Conservation (phyloP, 2,329 filamentous ascomycete genomes). For the Sclerotinia sclerotiorum region DNA sequence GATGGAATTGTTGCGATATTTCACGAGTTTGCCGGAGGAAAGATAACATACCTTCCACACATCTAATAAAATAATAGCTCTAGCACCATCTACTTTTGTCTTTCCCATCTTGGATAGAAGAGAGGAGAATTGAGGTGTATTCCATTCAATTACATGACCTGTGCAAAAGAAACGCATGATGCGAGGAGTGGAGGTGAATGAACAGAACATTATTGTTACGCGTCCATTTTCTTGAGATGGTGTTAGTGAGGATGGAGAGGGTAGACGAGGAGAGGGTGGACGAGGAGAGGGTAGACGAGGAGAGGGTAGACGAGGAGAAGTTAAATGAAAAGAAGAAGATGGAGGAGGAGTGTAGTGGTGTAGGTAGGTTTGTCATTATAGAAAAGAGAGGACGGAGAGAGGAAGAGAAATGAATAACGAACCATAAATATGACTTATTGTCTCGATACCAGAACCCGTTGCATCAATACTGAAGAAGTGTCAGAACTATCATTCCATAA, state of each 20-base stretch:
- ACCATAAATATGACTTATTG: conserved; percentile 23
- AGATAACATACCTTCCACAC: conserved; percentile 46
- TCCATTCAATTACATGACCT: conserved; percentile 60
- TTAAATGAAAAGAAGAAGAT: too few relatives aligned
- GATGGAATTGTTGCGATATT: too few relatives aligned
- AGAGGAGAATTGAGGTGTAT: conserved; percentile 49
- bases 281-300: neutral
- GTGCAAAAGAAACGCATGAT: conserved; percentile 65
- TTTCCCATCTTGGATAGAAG: conserved; percentile 49
- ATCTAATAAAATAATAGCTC: conserved; percentile 61
- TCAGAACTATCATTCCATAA: neutral
- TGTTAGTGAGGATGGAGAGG: neutral
- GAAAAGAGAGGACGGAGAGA: too few relatives aligned
- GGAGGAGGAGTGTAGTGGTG: neutral
- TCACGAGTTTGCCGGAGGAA: too few relatives aligned
- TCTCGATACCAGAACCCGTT: conserved; percentile 18
- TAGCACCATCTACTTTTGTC: conserved; percentile 48
- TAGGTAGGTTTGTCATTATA: neutral
- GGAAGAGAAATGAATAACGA: neutral
- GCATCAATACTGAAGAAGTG: neutral
- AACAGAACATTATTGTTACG: conserved; percentile 72
- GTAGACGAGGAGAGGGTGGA: too few relatives aligned
- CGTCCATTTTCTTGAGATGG: conserved; percentile 70
- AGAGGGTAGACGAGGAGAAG: neutral
- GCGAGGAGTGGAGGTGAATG: conserved; percentile 57